Percentiles rank a stretch among this genome's conserved stretches.
Conservation (phyloP, 495 filamentous ascomycete genomes). For the Penicillium canescens region DNA sequence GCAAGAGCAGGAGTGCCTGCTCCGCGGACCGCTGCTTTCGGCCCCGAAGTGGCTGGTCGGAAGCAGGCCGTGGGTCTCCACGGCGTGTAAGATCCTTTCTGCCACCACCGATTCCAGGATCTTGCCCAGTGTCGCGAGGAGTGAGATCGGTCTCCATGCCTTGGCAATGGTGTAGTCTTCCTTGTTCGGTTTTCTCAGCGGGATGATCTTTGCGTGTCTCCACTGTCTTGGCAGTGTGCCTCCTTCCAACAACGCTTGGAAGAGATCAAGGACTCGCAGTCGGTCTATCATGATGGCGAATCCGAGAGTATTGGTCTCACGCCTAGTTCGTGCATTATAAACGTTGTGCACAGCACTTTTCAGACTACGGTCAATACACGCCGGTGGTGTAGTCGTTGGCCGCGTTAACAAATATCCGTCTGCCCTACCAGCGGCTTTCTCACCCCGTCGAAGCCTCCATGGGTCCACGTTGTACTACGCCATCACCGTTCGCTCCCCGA, state of each 20-base stretch:
- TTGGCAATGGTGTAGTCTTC: constrained; percentile 24
- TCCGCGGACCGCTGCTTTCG: constrained; percentile 12
- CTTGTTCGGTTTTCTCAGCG: constrained; percentile 23
- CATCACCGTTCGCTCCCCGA: too few species aligned
- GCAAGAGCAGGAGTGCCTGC: constrained; percentile 24
- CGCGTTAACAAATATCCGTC: too few species aligned
- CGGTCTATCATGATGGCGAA: too few species aligned
- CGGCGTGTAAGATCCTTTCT: constrained; percentile 24
- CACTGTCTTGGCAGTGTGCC: not conserved
- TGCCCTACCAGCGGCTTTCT: too few species aligned
- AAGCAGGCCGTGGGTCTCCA: constrained; percentile 19
- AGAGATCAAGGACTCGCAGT: constrained; percentile 15
- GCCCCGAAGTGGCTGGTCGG: constrained; percentile 1
- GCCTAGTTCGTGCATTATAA: too few species aligned
- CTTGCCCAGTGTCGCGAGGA: constrained; percentile 31
- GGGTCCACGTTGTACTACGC: too few species aligned
- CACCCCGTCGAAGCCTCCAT: too few species aligned
- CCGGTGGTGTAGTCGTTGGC: too few species aligned
- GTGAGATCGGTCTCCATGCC: constrained; percentile 30
- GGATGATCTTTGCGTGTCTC: constrained; percentile 1
- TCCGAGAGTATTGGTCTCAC: too few species aligned
- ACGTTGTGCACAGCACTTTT: too few species aligned
- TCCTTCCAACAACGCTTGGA: constrained; percentile 15
- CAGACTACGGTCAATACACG: too few species aligned
- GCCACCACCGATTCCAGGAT: constrained; percentile 30